Percentiles rank a stretch among this genome's conserved stretches.
Evolutionary conservation across 1,284 basidiomycete genomes (phyloP).

Genomic region (Microbotryum saponariae): DNA sequence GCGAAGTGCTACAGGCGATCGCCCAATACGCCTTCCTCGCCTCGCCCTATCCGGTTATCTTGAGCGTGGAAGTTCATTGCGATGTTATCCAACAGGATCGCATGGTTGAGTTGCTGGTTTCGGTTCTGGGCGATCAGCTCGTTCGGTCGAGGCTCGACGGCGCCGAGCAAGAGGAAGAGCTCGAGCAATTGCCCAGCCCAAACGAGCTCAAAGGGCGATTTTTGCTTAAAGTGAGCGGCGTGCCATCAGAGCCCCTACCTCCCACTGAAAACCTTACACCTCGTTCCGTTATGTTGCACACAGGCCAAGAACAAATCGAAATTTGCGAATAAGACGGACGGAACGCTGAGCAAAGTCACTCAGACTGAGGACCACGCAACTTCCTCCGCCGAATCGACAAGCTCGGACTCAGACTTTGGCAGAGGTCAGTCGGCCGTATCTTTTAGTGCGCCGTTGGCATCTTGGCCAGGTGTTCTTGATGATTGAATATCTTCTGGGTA

Average conservation of each 20-base stretch:
- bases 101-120: slow-evolving; percentile 68
- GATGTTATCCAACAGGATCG: slow-evolving; percentile 70
- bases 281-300: background rate
- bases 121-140: slow-evolving; percentile 69
- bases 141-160: slow-evolving; percentile 46
- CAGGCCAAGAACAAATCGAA: slow-evolving; percentile 32
- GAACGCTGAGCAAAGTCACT: background rate
- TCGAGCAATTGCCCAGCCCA: slow-evolving; percentile 70
- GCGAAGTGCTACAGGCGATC: slow-evolving; percentile 80
- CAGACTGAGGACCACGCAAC: background rate
- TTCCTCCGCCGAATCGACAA: slow-evolving; percentile 21
- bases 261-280: background rate
- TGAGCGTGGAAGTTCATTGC: slow-evolving; percentile 92
- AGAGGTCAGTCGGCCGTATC: slow-evolving; percentile 15
- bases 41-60: slow-evolving; percentile 88
- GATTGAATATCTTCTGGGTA: background rate
- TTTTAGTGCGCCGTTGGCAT: background rate
- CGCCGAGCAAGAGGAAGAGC: slow-evolving; percentile 41
- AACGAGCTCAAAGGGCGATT: slow-evolving; percentile 73
- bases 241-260: background rate
- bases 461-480: too few species aligned
- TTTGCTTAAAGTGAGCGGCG: slow-evolving; percentile 62
- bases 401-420: slow-evolving; percentile 36
- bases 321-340: slow-evolving; percentile 7
- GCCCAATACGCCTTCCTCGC: slow-evolving; percentile 86